A percentile compares a stretch with the other conserved stretches of the same genome.
phyloP scores from a whole-genome alignment of 352 stramenopile species.

The Saprolegnia parasitica region DNA sequence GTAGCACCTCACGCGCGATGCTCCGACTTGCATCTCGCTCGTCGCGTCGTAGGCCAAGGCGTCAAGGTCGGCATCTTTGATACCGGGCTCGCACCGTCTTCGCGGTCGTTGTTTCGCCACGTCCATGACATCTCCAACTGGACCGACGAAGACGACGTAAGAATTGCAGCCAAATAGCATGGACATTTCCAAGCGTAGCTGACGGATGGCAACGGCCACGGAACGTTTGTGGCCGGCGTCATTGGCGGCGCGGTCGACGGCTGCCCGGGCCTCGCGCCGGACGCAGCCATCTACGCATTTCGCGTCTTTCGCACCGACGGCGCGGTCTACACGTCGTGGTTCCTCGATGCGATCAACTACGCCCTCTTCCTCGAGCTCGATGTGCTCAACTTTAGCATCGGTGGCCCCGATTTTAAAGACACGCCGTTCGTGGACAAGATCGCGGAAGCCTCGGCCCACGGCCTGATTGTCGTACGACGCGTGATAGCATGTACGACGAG shows the following conservation, averaged over 20 bases:
- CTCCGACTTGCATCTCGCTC: background rate
- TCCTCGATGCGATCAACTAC: slow-evolving; percentile 89
- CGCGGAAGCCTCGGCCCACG: slow-evolving; percentile 67
- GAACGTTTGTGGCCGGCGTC: slow-evolving; percentile 78
- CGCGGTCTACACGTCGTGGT: slow-evolving; percentile 87
- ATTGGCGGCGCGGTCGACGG: slow-evolving; percentile 50
- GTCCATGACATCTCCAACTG: slow-evolving; percentile 82
- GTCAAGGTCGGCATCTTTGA: slow-evolving; percentile 86
- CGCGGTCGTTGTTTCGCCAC: slow-evolving; percentile 36
- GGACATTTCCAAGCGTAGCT: slow-evolving; percentile 61
- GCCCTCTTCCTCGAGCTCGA: slow-evolving; percentile 68
- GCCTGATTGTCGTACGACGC: slow-evolving; percentile 71
- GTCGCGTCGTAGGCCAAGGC: slow-evolving; percentile 43
- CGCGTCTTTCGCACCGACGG: slow-evolving; percentile 83
- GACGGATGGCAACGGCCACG: slow-evolving; percentile 68
- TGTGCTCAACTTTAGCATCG: slow-evolving; percentile 83
- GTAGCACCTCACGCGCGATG: background rate
- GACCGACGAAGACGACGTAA: slow-evolving; percentile 56
- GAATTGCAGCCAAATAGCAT: no score
- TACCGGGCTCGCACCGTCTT: slow-evolving; percentile 50
- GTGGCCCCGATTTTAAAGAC: slow-evolving; percentile 80
- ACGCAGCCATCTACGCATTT: slow-evolving; percentile 74
- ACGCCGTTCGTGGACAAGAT: slow-evolving; percentile 87
- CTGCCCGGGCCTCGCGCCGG: slow-evolving; percentile 74
- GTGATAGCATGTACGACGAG: no score